Conservation (phyloP, 495 filamentous ascomycete genomes). For the Neurospora sp. region DNA sequence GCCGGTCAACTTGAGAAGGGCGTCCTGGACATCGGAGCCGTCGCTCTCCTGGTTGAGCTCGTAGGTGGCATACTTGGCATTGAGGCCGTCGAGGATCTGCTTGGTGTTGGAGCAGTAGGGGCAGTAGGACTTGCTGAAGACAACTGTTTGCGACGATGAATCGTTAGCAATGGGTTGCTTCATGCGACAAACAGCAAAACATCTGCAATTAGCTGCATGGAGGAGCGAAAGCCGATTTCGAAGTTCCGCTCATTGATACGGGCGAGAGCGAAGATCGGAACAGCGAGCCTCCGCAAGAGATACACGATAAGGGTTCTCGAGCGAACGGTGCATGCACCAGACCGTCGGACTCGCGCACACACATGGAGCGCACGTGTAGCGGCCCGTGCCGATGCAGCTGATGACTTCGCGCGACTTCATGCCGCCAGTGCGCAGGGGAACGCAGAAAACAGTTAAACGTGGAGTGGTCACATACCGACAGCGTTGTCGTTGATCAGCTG, state of each 20-base stretch:
- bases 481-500: constrained; percentile 82
- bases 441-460: background rate
- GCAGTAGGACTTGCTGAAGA: constrained; percentile 96
- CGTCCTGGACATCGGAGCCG: constrained; percentile 71
- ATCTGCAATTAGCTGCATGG: background rate
- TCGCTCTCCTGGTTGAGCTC: constrained; percentile 85
- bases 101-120: constrained; percentile 87
- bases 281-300: background rate
- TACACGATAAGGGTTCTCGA: background rate
- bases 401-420: background rate
- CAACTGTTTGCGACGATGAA: constrained; percentile 39
- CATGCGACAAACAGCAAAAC: background rate
- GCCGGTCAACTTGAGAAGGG: constrained; percentile 65
- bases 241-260: background rate
- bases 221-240: background rate
- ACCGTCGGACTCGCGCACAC: background rate
- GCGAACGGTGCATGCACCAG: background rate
- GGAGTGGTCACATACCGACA: constrained; percentile 53
- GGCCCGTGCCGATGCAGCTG: background rate
- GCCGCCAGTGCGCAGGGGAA: constrained; percentile 1
- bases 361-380: background rate
- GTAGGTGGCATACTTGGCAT: constrained; percentile 62
- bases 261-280: background rate
- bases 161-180: background rate
- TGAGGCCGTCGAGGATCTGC: constrained; percentile 52